Conservation (phyloP, 176 grass and related monocot genomes). For the Oryza coarctata region DNA sequence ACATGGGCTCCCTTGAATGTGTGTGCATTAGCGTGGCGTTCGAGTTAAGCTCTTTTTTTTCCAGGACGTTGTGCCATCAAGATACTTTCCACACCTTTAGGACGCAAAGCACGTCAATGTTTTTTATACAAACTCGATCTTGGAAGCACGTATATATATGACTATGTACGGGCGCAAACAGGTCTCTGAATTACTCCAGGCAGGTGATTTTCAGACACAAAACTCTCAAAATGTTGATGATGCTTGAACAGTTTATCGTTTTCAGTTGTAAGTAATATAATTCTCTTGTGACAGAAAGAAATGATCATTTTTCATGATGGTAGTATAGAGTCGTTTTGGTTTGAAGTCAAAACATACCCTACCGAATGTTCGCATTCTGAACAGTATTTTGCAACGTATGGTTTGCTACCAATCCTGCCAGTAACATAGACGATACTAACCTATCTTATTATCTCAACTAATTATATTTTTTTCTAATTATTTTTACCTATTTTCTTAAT, state of each 20-base stretch:
- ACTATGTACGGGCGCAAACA: not conserved
- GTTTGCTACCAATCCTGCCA: no score
- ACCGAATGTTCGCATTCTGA: no score
- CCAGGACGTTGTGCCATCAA: not conserved
- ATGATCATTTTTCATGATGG: no score
- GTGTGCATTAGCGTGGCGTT: not conserved
- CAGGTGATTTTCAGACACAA: not conserved
- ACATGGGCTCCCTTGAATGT: not conserved
- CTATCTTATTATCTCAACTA: no score
- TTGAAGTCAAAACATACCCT: no score
- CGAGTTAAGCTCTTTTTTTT: constrained; percentile 2
- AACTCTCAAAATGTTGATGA: not conserved
- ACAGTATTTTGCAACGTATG: no score
- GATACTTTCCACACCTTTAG: not conserved
- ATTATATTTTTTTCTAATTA: no score
- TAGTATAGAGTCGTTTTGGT: no score
- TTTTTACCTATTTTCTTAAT: no score
- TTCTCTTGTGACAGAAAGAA: no score
- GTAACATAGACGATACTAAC: no score
- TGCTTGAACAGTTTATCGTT: not conserved
- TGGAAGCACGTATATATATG: not conserved
- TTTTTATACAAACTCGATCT: not conserved
- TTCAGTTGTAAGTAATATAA: no score
- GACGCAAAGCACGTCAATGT: not conserved
- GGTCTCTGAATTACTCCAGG: not conserved